Percentiles rank a stretch among this genome's conserved stretches.
Conservation (phyloP, 164 flowering plant species). For the Vitis cinerea region DNA sequence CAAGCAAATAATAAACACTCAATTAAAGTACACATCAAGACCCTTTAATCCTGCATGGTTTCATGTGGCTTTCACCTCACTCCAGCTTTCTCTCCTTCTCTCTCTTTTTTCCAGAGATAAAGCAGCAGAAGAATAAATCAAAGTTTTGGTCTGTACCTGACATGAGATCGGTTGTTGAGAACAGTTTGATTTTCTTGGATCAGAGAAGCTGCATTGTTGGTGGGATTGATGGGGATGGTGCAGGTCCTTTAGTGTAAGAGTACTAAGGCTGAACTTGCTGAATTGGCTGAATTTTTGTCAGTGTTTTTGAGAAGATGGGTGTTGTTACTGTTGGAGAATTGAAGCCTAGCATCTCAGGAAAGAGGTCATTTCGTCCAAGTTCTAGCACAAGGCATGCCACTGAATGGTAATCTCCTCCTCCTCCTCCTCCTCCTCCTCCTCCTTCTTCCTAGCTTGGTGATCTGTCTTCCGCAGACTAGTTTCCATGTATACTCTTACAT, state of each 20-base stretch:
- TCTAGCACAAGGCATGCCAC: slow-evolving; percentile 70
- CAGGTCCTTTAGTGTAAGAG: neutral
- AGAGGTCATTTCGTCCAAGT: slow-evolving; percentile 71
- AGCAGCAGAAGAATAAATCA: neutral
- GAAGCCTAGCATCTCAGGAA: slow-evolving; percentile 89
- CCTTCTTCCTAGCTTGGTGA: too few species aligned
- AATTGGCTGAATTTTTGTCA: neutral
- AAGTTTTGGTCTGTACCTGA: neutral
- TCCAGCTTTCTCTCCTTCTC: slow-evolving; percentile 12
- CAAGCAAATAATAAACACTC: slow-evolving; percentile 31
- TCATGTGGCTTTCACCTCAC: slow-evolving; percentile 31
- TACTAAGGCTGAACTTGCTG: slow-evolving; percentile 1
- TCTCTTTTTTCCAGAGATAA: neutral
- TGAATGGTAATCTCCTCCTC: slow-evolving; percentile 63
- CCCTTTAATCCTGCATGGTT: slow-evolving; percentile 39
- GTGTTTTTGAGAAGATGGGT: slow-evolving; percentile 49
- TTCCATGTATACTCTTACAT: too few species aligned
- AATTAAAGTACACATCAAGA: slow-evolving; percentile 19
- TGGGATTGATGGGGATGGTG: slow-evolving; percentile 4
- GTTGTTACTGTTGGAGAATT: slow-evolving; percentile 67
- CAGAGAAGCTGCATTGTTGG: neutral
- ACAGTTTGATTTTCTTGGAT: slow-evolving; percentile 5
- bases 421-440: too few species aligned
- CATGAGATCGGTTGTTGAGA: slow-evolving; percentile 5
- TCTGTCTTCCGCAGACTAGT: too few species aligned